phyloP scores from a whole-genome alignment of 169 alveolate species.

The Pseudocohnilembus persalinus region DNA sequence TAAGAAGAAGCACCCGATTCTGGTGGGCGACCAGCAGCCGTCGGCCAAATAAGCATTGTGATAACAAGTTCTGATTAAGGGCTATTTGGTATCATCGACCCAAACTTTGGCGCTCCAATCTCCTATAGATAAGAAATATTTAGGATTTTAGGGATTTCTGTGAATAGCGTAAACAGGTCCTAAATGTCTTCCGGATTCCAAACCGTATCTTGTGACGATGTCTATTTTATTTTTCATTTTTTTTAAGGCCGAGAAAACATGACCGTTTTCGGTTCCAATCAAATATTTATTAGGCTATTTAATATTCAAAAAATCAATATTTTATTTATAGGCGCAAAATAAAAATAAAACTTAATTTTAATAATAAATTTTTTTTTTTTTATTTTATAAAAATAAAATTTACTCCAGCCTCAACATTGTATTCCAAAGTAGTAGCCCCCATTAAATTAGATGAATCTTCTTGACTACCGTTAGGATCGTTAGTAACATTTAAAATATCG shows the following conservation, averaged over 20 bases:
- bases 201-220: constrained; percentile 78
- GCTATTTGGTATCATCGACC: constrained; percentile 93
- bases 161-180: constrained; percentile 90
- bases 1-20: constrained; percentile 87
- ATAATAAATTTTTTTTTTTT: background rate
- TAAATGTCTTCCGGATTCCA: constrained; percentile 89
- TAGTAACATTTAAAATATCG: constrained; percentile 46
- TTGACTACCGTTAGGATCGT: constrained; percentile 42
- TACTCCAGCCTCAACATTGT: constrained; percentile 91
- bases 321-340: too few species aligned
- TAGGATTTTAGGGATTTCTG: constrained; percentile 89
- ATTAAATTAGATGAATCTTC: constrained; percentile 35
- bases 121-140: constrained; percentile 93
- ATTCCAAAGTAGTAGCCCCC: constrained; percentile 91
- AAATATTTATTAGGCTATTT: constrained; percentile 82
- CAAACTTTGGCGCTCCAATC: constrained; percentile 95
- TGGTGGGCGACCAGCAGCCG: constrained; percentile 93
- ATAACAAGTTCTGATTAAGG: constrained; percentile 90
- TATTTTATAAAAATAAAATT: constrained; percentile 7
- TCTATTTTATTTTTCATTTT: constrained; percentile 89
- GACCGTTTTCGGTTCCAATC: constrained; percentile 94
- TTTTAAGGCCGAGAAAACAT: constrained; percentile 86
- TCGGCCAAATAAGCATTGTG: constrained; percentile 87
- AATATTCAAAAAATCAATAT: background rate
- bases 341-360: too few species aligned